A percentile compares a stretch with the other conserved stretches of the same genome.
phyloP scores from a whole-genome alignment of 768 basidiomycete genomes.

The Lactarius psammicola region DNA sequence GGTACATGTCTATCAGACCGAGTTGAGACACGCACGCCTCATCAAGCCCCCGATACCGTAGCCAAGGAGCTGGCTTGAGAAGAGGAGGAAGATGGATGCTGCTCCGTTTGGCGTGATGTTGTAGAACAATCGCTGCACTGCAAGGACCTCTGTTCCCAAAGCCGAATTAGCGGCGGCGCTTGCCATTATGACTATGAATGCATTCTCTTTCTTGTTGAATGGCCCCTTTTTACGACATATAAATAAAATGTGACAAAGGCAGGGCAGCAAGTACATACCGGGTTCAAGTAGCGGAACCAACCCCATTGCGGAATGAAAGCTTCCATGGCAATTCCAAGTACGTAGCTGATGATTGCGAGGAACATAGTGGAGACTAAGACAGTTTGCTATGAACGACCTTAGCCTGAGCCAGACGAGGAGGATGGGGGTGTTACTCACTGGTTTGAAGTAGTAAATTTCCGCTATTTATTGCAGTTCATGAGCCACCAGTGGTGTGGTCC shows the following conservation, averaged over 20 bases:
- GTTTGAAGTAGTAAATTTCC: slow-evolving; percentile 63
- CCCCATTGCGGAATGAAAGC: slow-evolving; percentile 46
- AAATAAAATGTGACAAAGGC: background rate
- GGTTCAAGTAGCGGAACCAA: slow-evolving; percentile 50
- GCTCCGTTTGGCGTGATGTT: slow-evolving; percentile 49
- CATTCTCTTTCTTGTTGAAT: slow-evolving; percentile 61
- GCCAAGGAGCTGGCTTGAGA: slow-evolving; percentile 41
- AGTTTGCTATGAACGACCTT: slow-evolving; percentile 45
- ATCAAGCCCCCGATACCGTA: slow-evolving; percentile 57
- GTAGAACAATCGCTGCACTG: slow-evolving; percentile 47
- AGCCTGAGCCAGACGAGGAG: background rate
- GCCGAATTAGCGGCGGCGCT: slow-evolving; percentile 54
- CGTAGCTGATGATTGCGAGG: slow-evolving; percentile 49
- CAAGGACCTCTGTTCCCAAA: slow-evolving; percentile 52
- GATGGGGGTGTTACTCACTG: slow-evolving; percentile 35
- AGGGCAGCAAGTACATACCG: slow-evolving; percentile 36
- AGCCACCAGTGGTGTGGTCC: slow-evolving; percentile 36
- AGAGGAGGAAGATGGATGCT: slow-evolving; percentile 45
- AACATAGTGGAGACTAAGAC: slow-evolving; percentile 53
- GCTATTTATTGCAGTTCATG: slow-evolving; percentile 48
- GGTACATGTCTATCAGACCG: background rate
- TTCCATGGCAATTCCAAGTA: slow-evolving; percentile 49
- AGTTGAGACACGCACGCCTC: slow-evolving; percentile 38
- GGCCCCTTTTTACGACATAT: slow-evolving; percentile 41
- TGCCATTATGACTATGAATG: slow-evolving; percentile 59